Conservation (phyloP, 768 basidiomycete genomes). For the Lentinula sp. region DNA sequence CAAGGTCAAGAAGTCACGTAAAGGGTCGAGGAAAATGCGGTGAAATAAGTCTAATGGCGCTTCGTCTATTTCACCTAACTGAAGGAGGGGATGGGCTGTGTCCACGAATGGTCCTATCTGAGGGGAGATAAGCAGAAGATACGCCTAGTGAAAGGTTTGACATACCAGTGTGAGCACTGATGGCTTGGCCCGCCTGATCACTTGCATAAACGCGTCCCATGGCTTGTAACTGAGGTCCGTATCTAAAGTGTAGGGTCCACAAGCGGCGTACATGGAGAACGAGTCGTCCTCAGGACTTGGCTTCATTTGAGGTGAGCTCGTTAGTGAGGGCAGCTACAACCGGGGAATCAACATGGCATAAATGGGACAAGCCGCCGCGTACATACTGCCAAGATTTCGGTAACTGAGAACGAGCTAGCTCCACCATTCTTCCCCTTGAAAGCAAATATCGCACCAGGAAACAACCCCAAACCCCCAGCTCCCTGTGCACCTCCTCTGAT, state of each 20-base stretch:
- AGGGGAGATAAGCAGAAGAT: background rate
- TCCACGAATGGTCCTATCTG: constrained; percentile 95
- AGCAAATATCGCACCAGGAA: constrained; percentile 85
- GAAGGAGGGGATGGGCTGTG: constrained; percentile 64
- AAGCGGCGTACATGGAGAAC: constrained; percentile 66
- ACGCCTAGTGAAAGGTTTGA: background rate
- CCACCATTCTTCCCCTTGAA: constrained; percentile 89
- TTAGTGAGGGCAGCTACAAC: constrained; percentile 61
- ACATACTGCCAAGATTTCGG: constrained; percentile 76
- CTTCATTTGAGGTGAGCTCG: constrained; percentile 30
- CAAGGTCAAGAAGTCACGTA: constrained; percentile 50
- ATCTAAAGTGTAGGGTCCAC: constrained; percentile 80
- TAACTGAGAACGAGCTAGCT: constrained; percentile 79
- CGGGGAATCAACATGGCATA: background rate
- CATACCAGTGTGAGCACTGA: constrained; percentile 73
- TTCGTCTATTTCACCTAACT: constrained; percentile 65
- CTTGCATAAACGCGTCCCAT: constrained; percentile 57
- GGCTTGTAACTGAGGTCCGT: constrained; percentile 71
- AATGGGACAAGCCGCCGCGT: background rate
- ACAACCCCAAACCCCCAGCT: constrained; percentile 64
- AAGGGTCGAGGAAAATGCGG: constrained; percentile 48
- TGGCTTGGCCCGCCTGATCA: constrained; percentile 61
- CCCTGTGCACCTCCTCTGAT: constrained; percentile 62
- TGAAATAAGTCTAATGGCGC: constrained; percentile 66
- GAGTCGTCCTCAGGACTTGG: constrained; percentile 35